Evolutionary conservation across 139 green algal genomes (phyloP), one percentile per base, ranked within the genome.

Genomic region (Cymbomonas tetramitiformis): DNA sequence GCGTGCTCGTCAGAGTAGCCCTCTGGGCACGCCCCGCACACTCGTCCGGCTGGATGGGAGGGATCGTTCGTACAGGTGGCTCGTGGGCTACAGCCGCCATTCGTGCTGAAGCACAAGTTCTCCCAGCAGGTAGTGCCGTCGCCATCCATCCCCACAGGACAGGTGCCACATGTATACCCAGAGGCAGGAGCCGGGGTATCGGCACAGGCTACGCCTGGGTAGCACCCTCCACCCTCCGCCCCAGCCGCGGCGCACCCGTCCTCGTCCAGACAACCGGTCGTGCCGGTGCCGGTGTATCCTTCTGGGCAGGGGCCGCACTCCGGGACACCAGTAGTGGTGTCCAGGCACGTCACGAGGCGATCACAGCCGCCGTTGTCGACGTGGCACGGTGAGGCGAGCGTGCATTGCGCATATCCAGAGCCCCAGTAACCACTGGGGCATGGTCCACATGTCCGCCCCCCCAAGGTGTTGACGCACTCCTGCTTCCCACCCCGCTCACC

Each of bases 311-410:
- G 8, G 46, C 46, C 46, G 23, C 46, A 54, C 4, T 4, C 7
- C 4, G 12, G 4, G n/a, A n/a, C n/a, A 12, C 46, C 46, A 4
- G 21, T 8, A 7, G n/a, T 33, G 6, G 8, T 25, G 30, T 58
- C 51, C 3, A n/a, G 18, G 51, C 51, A 58, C 6, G 28, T 23
- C 51, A 23, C 15, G 29, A 47, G 10, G 15, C 31, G 51, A 25
- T 58, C 51, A 33, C 51, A 58, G 30, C 51, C 51, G 51, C 51
- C 51, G 51, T 58, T 58, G 28, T 46, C 25, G 9, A 19, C 18
- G 8, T n/a, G n/a, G n/a, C n/a, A n/a, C n/a, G n/a, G n/a, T n/a
- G n/a, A n/a, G n/a, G n/a, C n/a, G n/a, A n/a, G n/a, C n/a, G n/a
- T n/a, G n/a, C n/a, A n/a, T n/a, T n/a, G n/a, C n/a, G n/a, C n/a